Conservation (phyloP, 2,329 filamentous ascomycete genomes). For the Colletotrichum musae region DNA sequence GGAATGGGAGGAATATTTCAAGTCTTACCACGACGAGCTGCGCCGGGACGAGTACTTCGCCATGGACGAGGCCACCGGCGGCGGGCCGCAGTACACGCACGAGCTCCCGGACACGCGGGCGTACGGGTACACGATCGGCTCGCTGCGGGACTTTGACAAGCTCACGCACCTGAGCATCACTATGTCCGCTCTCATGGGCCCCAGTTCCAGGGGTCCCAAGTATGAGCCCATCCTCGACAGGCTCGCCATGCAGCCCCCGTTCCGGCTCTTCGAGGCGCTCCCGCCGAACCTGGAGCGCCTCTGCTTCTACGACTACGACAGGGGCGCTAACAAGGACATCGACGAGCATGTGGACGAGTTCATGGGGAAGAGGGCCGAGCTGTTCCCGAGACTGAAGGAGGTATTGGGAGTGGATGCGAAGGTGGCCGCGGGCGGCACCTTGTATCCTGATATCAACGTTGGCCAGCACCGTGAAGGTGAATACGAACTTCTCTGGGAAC, state of each 20-base stretch:
- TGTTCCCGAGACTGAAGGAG: conserved; percentile 24
- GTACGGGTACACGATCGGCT: conserved; percentile 26
- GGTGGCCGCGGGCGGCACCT: not conserved
- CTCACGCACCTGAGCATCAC: conserved; percentile 26
- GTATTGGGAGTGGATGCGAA: not conserved
- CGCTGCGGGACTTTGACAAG: conserved; percentile 23
- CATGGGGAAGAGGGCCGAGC: conserved; percentile 23
- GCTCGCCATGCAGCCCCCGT: not conserved
- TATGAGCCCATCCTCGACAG: too few relatives aligned
- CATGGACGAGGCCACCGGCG: not conserved
- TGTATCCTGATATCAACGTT: not conserved
- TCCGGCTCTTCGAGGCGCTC: conserved; percentile 29
- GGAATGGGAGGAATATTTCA: not conserved
- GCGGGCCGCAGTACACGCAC: not conserved
- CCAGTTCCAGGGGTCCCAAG: not conserved
- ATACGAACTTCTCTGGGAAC: too few relatives aligned
- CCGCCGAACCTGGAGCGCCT: conserved; percentile 35
- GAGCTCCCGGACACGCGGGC: conserved; percentile 17
- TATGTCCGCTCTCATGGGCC: not conserved
- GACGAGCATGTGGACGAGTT: conserved; percentile 30
- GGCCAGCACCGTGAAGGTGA: too few relatives aligned
- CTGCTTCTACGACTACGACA: conserved; percentile 33
- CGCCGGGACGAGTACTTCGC: not conserved
- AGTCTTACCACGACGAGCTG: not conserved
- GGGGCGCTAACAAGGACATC: conserved; percentile 16